These are phyloP conservation scores for Colletotrichum gigasporum DNA, from an alignment of 2,329 filamentous ascomycete genomes.

Conservation along the genomic window DNA sequence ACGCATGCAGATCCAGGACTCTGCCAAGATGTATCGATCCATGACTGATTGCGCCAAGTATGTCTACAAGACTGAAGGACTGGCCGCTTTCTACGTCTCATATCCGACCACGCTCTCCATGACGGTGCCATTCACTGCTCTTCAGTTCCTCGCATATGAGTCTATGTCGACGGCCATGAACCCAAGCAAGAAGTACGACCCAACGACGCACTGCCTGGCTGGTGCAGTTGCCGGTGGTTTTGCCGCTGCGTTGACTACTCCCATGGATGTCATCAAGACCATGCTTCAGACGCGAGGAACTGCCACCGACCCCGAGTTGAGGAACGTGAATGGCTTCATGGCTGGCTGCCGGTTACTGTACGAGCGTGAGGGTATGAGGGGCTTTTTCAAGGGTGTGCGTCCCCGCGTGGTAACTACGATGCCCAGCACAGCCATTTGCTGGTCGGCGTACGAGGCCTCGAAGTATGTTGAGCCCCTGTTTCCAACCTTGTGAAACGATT, in stretches of 20 bases:
- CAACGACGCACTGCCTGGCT: constrained; percentile 90
- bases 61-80: constrained; percentile 87
- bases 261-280: constrained; percentile 98
- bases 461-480: constrained; percentile 60
- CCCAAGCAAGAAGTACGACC: constrained; percentile 85
- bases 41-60: constrained; percentile 87
- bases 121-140: constrained; percentile 97
- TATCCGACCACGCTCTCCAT: constrained; percentile 98
- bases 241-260: constrained; percentile 92
- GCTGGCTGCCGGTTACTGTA: constrained; percentile 85
- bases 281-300: constrained; percentile 93
- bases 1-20: constrained; percentile 98
- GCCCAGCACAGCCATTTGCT: constrained; percentile 99
- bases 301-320: constrained; percentile 80
- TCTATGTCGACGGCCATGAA: constrained; percentile 96
- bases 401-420: constrained; percentile 95
- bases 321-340: constrained; percentile 83
- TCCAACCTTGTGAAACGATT: constrained; percentile 11
- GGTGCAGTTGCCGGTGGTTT: constrained; percentile 93
- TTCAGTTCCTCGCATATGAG: constrained; percentile 98
- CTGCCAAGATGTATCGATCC: constrained; percentile 84
- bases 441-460: constrained; percentile 79
- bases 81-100: constrained; percentile 95
- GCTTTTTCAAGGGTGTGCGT: constrained; percentile 93
- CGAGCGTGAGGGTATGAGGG: constrained; percentile 81